Base-by-base conservation (phyloP, 768 basidiomycete genomes). In the Suillus lakei region DNA sequence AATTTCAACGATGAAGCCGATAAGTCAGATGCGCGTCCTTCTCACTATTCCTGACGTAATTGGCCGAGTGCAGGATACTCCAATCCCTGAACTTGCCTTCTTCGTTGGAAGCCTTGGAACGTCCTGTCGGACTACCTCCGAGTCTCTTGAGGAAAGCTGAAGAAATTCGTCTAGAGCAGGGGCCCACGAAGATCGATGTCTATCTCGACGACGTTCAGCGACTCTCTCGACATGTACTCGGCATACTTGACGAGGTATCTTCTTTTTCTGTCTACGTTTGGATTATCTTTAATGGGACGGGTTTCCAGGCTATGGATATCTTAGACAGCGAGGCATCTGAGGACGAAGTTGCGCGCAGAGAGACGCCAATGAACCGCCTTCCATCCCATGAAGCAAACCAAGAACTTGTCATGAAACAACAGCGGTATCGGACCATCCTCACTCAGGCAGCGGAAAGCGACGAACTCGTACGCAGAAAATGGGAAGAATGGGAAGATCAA, bases 291-390 rank as follows among this genome's bases (percentile, higher is more conserved):
- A 61, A 21, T 32, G 41, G 28, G 38, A 41, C 23, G 38, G 44
- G 61, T 43, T 64, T n/a, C 23, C 68, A 98, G 96, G 88, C 94
- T 0, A 85, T 95, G 81, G 95, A 95, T 70, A 87, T 96, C 26
- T 79, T 99, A n/a, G 95, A 97, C 70, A 88, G 86, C 51, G 96
- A 98, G 77, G 92, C 91, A 18, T 91, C 91, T 16, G 92, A 94
- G 72, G 93, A 95, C 69, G 93, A 94, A 73, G 82, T 85, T 13
- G 80, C 86, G 36, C 86, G 90, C 18, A 83, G 84, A 67, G 84
- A 85, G 28, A 77, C 75, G 1, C 68, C 77, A 53, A 70, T 85
- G 64, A 76, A 80, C 63, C 83, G 95, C 39, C 79, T 80, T 1
- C 87, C 91, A 1, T 98, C 96, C 0, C 85, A 91, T 70, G 86